Base-by-base conservation (phyloP, 345 rosid species). In the Corchorus olitorius region DNA sequence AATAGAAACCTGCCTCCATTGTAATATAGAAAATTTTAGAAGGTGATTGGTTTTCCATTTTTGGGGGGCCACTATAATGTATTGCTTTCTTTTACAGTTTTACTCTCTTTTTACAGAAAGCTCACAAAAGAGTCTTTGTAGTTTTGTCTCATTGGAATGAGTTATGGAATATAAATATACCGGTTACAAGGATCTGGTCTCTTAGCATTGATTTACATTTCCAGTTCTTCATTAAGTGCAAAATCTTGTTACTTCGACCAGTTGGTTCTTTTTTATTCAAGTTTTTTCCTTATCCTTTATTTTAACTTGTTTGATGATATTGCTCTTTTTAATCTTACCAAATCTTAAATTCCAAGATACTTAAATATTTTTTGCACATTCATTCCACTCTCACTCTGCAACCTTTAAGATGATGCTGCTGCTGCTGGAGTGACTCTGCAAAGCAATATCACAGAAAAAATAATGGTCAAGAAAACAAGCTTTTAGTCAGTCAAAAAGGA, bases 1-100 rank as follows among this genome's bases (percentile, higher is more conserved):
- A 27, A 39, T 60, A 70, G 62, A 64, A 75, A 67, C 56, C 55
- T 74, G 77, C 72, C 73, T 77, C 74, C 79, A 64, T 48, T 74
- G 81, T 80, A 70, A 77, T 46, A 69, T 76, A 74, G 65, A 19
- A 14, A 19, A 62, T 39, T 46, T 45, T 48, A 65, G 69, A 67
- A 60, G 76, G 81, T 75, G 65, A 52, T 46, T 66, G 77, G 75
- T 70, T 71, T 62, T 64, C 67, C 67, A 17, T 56, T 22, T 53
- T 56, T 33, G 55, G n/a, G 55, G 27, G 70, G 43, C 43, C 14
- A 65, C 69, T 33, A 39, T 71, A 8, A 54, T 27, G 43, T 27
- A 10, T 33, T 41, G 34, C 66, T 45, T 43, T 53, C 52, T 62
- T 55, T 46, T 48, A 65, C 22, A 27, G 27, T 27, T 27, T 27